Percentiles rank a stretch among this genome's conserved stretches.
Conservation (phyloP, 1,284 basidiomycete species). For the Moesziomyces sp. region DNA sequence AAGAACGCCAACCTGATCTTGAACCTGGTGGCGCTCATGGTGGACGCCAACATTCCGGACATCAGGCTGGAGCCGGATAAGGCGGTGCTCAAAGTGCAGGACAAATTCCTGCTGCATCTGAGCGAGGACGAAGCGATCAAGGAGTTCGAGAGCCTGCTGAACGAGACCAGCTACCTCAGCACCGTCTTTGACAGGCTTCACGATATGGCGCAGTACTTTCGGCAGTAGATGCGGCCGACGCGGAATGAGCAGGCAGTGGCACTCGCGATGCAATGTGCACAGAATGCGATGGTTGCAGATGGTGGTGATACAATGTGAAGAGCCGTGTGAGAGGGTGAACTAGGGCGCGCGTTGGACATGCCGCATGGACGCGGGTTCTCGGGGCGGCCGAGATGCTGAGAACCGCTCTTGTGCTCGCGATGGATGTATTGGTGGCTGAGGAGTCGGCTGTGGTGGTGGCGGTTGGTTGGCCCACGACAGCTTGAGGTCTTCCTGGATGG, state of each 20-base stretch:
- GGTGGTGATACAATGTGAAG: conserved; percentile 10
- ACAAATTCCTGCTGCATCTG: conserved; percentile 93
- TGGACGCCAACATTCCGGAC: conserved; percentile 96
- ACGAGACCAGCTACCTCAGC: conserved; percentile 93
- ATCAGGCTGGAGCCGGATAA: conserved; percentile 82
- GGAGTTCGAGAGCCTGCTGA: conserved; percentile 90
- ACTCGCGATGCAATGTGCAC: too few relatives aligned
- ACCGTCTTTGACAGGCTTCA: conserved; percentile 76
- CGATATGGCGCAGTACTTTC: conserved; percentile 66
- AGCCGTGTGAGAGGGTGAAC: not conserved
- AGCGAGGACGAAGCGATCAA: conserved; percentile 80
- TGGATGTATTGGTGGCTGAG: not conserved
- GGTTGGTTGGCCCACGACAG: conserved; percentile 14
- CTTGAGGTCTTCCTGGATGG: conserved; percentile 21
- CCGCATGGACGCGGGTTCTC: conserved; percentile 33
- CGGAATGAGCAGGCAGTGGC: too few relatives aligned
- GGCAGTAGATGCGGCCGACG: conserved; percentile 26
- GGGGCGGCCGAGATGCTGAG: conserved; percentile 6
- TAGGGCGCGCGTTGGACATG: conserved; percentile 6
- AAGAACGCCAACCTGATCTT: conserved; percentile 96
- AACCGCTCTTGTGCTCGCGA: conserved; percentile 1
- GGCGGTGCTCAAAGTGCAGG: conserved; percentile 80
- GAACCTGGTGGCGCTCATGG: conserved; percentile 95
- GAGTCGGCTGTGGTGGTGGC: conserved; percentile 3
- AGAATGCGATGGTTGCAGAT: not conserved